A percentile compares a stretch with the other conserved stretches of the same genome.
These are phyloP conservation scores for Dendrobium huoshanense DNA, from an alignment of 106 monocot genomes.

Conservation along the genomic window DNA sequence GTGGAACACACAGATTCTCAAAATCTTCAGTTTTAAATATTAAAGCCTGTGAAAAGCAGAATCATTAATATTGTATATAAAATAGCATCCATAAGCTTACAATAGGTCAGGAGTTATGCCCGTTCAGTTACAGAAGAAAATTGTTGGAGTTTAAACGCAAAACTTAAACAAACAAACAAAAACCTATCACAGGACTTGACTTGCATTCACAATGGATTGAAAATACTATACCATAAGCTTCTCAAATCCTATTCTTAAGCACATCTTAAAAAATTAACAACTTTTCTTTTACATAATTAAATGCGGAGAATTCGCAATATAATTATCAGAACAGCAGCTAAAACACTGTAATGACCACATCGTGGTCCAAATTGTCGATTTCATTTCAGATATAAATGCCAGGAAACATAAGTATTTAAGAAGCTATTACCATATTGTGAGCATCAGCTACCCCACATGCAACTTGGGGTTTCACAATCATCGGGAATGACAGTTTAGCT, in stretches of 20 bases:
- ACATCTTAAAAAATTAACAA: too few relatives aligned
- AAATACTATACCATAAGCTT: neutral
- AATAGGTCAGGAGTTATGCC: neutral
- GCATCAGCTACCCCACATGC: conserved; percentile 95
- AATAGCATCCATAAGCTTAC: neutral
- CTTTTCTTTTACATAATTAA: neutral
- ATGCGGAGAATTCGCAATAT: neutral
- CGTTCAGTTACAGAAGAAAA: neutral
- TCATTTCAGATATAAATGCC: conserved; percentile 3
- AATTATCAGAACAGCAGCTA: neutral
- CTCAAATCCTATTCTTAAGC: neutral
- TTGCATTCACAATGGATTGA: neutral
- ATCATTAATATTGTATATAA: neutral
- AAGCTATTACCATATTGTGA: conserved; percentile 67
- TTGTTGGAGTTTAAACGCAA: too few relatives aligned
- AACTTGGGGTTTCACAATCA: conserved; percentile 94
- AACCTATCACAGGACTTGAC: neutral
- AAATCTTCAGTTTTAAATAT: conserved; percentile 79
- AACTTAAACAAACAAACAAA: neutral
- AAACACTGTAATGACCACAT: neutral
- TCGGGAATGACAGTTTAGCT: conserved; percentile 69
- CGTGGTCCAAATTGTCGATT: neutral
- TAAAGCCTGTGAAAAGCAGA: conserved; percentile 57
- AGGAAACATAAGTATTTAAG: neutral
- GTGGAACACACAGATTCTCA: conserved; percentile 60